These are phyloP conservation scores for Sporothrix pseudoabietina DNA, from an alignment of 2,329 filamentous ascomycete species.

Conservation along the genomic window DNA sequence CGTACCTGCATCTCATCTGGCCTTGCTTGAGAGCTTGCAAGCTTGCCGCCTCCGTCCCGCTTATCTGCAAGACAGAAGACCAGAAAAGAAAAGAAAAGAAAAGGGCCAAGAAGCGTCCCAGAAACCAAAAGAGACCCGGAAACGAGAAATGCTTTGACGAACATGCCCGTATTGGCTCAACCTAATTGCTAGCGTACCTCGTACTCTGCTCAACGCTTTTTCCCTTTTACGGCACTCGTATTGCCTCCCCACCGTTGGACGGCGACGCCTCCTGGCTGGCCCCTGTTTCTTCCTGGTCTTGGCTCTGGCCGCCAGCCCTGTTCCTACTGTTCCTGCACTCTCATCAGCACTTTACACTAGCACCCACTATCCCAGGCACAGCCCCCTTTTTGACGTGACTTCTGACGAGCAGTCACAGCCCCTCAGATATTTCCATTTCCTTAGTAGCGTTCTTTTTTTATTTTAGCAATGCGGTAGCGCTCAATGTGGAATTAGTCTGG, in stretches of 20 bases:
- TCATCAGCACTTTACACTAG: neutral
- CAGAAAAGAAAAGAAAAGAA: too few relatives aligned
- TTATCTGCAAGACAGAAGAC: neutral
- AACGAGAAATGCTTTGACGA: conserved; percentile 3
- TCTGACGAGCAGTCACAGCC: conserved; percentile 14
- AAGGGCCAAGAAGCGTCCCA: too few relatives aligned
- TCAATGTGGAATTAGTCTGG: neutral
- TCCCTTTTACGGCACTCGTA: conserved; percentile 19
- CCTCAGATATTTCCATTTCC: conserved; percentile 10
- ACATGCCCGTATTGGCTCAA: conserved; percentile 9
- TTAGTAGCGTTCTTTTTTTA: neutral
- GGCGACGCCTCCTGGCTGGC: conserved; percentile 2
- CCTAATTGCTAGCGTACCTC: neutral
- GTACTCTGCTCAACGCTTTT: neutral
- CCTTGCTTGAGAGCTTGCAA: neutral
- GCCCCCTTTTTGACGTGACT: conserved; percentile 24
- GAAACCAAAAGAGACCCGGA: neutral
- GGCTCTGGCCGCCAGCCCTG: conserved; percentile 1
- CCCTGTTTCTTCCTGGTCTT: neutral
- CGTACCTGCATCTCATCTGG: neutral
- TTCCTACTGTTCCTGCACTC: neutral
- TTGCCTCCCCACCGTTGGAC: conserved; percentile 23
- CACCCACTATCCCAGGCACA: conserved; percentile 12
- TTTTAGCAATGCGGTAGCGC: neutral
- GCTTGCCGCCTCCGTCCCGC: neutral